These are phyloP conservation scores for Kwoniella botswanensis DNA, from an alignment of 768 basidiomycete species.

Conservation along the genomic window DNA sequence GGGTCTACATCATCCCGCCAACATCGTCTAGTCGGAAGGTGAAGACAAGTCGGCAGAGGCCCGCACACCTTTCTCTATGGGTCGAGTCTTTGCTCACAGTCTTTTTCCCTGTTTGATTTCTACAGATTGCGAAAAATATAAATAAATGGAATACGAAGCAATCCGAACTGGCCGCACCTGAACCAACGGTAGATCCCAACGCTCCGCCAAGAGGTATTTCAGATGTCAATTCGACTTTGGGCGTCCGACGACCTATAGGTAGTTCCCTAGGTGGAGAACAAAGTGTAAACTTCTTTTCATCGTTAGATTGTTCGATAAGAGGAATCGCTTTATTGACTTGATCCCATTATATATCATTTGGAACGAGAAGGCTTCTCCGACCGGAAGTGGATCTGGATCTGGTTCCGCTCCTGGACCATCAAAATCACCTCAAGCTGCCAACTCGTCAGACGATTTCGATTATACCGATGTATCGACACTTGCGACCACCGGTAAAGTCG, in stretches of 20 bases:
- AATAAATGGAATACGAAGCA: conserved; percentile 97
- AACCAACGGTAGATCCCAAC: conserved; percentile 3
- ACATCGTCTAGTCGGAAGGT: conserved; percentile 63
- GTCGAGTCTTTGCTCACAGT: conserved; percentile 14
- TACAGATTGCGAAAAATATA: conserved; percentile 84
- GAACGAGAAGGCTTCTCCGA: conserved; percentile 7
- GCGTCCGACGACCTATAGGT: conserved; percentile 24
- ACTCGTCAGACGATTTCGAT: conserved; percentile 66
- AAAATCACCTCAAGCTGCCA: not conserved
- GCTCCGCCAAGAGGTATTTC: conserved; percentile 43
- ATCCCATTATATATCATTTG: not conserved
- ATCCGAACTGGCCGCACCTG: conserved; percentile 67
- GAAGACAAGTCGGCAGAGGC: conserved; percentile 28
- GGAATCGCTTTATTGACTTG: conserved; percentile 16
- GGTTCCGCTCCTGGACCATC: conserved; percentile 3
- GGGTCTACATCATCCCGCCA: conserved; percentile 77
- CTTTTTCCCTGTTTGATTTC: conserved; percentile 5
- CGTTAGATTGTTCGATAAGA: not conserved
- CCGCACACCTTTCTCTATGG: conserved; percentile 11
- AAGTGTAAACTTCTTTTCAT: conserved; percentile 16
- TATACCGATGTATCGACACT: conserved; percentile 68
- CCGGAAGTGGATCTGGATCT: not conserved
- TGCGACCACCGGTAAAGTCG: conserved; percentile 63
- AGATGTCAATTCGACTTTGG: conserved; percentile 43
- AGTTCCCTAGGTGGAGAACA: conserved; percentile 4